Conservation (phyloP, 345 rosid genomes). For the Pistacia integerrima region DNA sequence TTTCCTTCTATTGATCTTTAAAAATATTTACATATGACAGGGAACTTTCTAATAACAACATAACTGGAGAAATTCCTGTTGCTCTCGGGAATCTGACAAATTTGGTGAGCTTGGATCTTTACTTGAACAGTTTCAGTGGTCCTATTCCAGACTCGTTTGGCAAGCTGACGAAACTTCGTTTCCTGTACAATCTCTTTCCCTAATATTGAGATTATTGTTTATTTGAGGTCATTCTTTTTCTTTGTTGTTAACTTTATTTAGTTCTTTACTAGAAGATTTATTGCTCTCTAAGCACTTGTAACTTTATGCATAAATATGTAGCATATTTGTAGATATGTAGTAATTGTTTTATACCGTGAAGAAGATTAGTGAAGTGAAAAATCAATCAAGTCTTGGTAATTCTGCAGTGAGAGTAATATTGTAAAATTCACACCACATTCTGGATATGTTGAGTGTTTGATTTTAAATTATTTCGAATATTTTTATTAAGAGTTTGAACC, state of each 20-base stretch:
- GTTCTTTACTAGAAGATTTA: background rate
- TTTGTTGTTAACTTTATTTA: background rate
- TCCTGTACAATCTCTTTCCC: constrained; percentile 33
- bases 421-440: background rate
- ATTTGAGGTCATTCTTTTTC: background rate
- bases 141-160: constrained; percentile 42
- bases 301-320: background rate
- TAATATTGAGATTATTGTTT: background rate
- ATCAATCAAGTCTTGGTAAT: background rate
- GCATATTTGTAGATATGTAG: background rate
- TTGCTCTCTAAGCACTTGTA: background rate
- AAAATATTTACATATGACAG: constrained; percentile 18
- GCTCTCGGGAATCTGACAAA: constrained; percentile 40
- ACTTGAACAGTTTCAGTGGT: constrained; percentile 37
- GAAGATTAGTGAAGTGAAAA: background rate
- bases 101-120: constrained; percentile 50
- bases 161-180: constrained; percentile 35
- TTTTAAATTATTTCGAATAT: background rate
- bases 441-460: background rate
- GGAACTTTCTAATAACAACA: constrained; percentile 42
- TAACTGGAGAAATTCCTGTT: constrained; percentile 39
- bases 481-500: background rate
- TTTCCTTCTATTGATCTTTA: background rate
- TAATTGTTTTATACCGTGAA: background rate
- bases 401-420: background rate